A percentile compares a stretch with the other conserved stretches of the same genome.
Conservation (phyloP, 2,329 filamentous ascomycete species). For the Pseudogymnoascus sp. region DNA sequence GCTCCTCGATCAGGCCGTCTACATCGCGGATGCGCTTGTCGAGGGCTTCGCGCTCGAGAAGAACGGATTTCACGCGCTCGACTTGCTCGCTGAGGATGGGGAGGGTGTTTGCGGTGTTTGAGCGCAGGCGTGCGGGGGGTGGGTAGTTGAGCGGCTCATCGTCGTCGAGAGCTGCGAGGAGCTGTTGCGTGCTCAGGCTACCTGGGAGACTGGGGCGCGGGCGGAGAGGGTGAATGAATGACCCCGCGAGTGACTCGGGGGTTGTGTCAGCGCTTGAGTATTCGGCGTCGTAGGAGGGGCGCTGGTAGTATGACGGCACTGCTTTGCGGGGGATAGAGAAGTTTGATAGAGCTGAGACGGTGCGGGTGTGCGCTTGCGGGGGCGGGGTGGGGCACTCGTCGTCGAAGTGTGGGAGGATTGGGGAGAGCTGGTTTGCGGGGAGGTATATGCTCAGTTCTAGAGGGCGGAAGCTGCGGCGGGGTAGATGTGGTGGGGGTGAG, state of each 20-base stretch:
- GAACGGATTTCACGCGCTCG: conserved; percentile 24
- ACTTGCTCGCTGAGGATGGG: conserved; percentile 19
- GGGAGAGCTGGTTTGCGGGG: conserved; percentile 41
- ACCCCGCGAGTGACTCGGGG: neutral
- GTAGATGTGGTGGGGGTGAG: conserved; percentile 11
- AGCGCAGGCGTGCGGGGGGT: conserved; percentile 21
- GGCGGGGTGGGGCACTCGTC: conserved; percentile 10
- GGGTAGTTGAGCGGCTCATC: conserved; percentile 15
- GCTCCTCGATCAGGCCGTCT: conserved; percentile 47
- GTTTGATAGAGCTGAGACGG: conserved; percentile 21
- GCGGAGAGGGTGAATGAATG: conserved; percentile 13
- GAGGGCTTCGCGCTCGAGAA: conserved; percentile 39
- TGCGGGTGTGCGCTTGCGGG: conserved; percentile 20
- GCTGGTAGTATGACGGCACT: conserved; percentile 15
- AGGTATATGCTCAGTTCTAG: conserved; percentile 48
- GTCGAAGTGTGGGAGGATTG: conserved; percentile 44
- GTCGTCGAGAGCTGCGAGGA: conserved; percentile 19
- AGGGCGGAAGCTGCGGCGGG: conserved; percentile 37
- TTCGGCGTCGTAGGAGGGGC: neutral
- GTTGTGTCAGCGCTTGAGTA: neutral
- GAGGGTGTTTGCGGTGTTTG: conserved; percentile 23
- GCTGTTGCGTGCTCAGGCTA: conserved; percentile 20
- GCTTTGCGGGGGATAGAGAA: conserved; percentile 25
- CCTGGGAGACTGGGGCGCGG: conserved; percentile 14
- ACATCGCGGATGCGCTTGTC: conserved; percentile 51